phyloP scores from a whole-genome alignment of 2,329 filamentous ascomycete genomes.

The Paecilomyces fulvus region DNA sequence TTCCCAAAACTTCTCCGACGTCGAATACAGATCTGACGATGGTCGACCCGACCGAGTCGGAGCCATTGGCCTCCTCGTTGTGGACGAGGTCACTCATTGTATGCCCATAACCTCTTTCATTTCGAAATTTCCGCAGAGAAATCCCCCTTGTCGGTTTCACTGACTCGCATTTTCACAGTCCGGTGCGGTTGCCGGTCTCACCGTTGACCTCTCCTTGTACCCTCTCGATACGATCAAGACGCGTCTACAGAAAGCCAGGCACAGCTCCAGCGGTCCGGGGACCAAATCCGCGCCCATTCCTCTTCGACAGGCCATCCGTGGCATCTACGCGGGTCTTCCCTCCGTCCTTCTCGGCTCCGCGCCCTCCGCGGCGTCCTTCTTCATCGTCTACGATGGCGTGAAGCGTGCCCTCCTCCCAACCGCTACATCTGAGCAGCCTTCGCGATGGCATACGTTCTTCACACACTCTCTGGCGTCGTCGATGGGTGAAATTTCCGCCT shows the following conservation, averaged over 20 bases:
- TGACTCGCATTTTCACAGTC: constrained; percentile 44
- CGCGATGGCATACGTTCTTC: constrained; percentile 30
- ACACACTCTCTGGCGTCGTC: constrained; percentile 80
- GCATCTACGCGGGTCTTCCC: constrained; percentile 89
- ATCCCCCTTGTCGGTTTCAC: constrained; percentile 4
- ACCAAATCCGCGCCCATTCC: constrained; percentile 57
- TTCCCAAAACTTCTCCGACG: not conserved
- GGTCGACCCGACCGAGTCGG: constrained; percentile 19
- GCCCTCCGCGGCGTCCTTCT: constrained; percentile 92
- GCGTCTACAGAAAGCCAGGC: constrained; percentile 60
- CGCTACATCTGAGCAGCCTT: constrained; percentile 14
- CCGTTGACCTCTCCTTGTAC: constrained; percentile 92
- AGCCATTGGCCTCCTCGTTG: constrained; percentile 30
- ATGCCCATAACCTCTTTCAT: constrained; percentile 6
- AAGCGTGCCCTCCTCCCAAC: constrained; percentile 47
- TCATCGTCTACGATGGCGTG: constrained; percentile 80
- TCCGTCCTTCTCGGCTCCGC: constrained; percentile 84
- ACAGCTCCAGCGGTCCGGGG: constrained; percentile 14
- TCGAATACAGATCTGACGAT: constrained; percentile 9
- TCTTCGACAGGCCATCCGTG: constrained; percentile 75
- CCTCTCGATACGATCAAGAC: constrained; percentile 99
- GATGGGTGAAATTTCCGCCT: constrained; percentile 83
- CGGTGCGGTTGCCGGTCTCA: constrained; percentile 85
- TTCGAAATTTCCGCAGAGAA: not conserved
- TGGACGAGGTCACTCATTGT: constrained; percentile 38